Conservation (phyloP, 2,329 filamentous ascomycete genomes). For the Arthrocladium fulminans region DNA sequence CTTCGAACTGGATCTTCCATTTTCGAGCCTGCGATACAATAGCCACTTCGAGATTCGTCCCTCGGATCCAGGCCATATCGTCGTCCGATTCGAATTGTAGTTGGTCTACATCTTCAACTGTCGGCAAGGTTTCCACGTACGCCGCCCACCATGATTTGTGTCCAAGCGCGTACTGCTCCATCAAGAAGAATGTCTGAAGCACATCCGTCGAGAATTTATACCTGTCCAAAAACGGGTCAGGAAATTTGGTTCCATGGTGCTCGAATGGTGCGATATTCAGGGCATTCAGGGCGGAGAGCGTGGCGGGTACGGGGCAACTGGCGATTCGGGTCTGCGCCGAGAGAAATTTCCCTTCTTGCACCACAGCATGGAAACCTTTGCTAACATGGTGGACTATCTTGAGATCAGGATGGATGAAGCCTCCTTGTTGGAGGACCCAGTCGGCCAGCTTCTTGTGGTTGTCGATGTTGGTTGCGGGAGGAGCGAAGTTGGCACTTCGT, state of each 20-base stretch:
- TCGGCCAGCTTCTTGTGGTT: conserved; percentile 17
- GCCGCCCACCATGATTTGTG: conserved; percentile 56
- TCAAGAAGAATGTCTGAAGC: conserved; percentile 49
- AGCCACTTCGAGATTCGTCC: conserved; percentile 25
- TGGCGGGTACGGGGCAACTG: conserved; percentile 19
- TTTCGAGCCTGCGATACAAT: conserved; percentile 26
- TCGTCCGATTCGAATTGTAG: conserved; percentile 56
- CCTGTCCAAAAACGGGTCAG: conserved; percentile 15
- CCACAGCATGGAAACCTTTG: conserved; percentile 22
- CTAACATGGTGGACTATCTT: conserved; percentile 16
- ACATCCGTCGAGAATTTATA: conserved; percentile 13
- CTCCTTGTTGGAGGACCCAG: conserved; percentile 19
- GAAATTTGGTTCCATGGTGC: conserved; percentile 20
- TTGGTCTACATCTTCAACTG: conserved; percentile 51
- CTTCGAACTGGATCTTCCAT: conserved; percentile 33
- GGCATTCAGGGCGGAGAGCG: conserved; percentile 23
- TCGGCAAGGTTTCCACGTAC: conserved; percentile 58
- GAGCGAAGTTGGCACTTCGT: background rate
- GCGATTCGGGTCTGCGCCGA: conserved; percentile 16
- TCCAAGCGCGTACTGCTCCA: conserved; percentile 56
- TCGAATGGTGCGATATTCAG: conserved; percentile 21
- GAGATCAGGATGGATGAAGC: conserved; percentile 18
- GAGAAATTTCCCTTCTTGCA: conserved; percentile 13
- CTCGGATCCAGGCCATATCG: conserved; percentile 45
- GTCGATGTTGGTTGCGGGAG: conserved; percentile 9